Evolutionary conservation across 495 filamentous ascomycete species (phyloP).

Genomic region (Parmelia sp.): DNA sequence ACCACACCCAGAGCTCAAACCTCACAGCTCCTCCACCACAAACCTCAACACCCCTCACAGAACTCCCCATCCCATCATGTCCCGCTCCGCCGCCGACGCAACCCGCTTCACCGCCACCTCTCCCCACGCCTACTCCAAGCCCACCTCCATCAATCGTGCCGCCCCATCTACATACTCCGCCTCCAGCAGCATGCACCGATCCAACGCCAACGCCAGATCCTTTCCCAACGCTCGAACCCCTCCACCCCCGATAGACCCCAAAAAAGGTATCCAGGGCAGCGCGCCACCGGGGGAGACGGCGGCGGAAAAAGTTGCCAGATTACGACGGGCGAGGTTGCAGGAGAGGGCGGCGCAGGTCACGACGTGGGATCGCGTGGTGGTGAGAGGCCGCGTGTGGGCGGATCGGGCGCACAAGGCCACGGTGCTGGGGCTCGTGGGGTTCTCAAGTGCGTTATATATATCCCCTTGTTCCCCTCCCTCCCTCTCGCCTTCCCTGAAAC

Average conservation of each 20-base stretch:
- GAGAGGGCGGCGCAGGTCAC: slow-evolving; percentile 60
- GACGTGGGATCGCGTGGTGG: slow-evolving; percentile 62
- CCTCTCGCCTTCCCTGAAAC: no score
- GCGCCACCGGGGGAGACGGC: slow-evolving; percentile 59
- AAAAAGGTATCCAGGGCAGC: neutral
- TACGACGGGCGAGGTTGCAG: slow-evolving; percentile 71
- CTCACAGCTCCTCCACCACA: neutral
- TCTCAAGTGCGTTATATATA: slow-evolving; percentile 62
- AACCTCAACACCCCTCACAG: neutral
- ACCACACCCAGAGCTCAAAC: neutral
- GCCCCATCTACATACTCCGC: slow-evolving; percentile 25
- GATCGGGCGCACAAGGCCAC: slow-evolving; percentile 78
- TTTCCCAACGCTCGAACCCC: slow-evolving; percentile 28
- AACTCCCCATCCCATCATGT: slow-evolving; percentile 41
- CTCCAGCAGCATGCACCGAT: slow-evolving; percentile 36
- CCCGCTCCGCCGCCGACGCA: slow-evolving; percentile 85
- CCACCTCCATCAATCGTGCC: slow-evolving; percentile 32
- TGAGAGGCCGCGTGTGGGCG: slow-evolving; percentile 63
- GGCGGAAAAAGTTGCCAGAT: slow-evolving; percentile 77
- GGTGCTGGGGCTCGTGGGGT: slow-evolving; percentile 65
- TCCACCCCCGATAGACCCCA: slow-evolving; percentile 7
- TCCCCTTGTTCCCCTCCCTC: no score
- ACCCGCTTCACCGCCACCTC: slow-evolving; percentile 92
- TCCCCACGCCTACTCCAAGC: slow-evolving; percentile 75
- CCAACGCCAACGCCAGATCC: slow-evolving; percentile 23